phyloP scores from a whole-genome alignment of 2,329 filamentous ascomycete species.

The Aspergillus brasiliensis region DNA sequence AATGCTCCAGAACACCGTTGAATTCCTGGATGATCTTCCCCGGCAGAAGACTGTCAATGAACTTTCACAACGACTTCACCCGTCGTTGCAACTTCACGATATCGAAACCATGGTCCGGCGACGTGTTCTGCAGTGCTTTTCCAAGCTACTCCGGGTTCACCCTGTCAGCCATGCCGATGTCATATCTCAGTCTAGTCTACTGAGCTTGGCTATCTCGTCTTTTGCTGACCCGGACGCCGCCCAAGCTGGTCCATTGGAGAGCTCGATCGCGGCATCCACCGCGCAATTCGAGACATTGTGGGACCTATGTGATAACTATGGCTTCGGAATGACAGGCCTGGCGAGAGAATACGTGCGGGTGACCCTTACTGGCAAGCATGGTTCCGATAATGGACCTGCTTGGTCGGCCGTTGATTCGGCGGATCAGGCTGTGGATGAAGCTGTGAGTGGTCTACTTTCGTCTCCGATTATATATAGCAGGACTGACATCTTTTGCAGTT shows the following conservation, averaged over 20 bases:
- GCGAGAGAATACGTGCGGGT: conserved; percentile 75
- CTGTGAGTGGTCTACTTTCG: conserved; percentile 32
- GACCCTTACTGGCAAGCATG: conserved; percentile 69
- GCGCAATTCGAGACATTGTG: conserved; percentile 91
- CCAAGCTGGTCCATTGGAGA: conserved; percentile 75
- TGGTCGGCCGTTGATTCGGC: conserved; percentile 43
- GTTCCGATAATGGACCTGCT: conserved; percentile 56
- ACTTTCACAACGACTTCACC: conserved; percentile 77
- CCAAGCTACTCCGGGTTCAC: conserved; percentile 84
- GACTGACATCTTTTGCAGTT: conserved; percentile 36
- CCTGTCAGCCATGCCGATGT: conserved; percentile 82
- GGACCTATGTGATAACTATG: conserved; percentile 92
- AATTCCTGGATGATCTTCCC: conserved; percentile 83
- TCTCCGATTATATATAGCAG: neutral
- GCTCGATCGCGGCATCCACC: conserved; percentile 86
- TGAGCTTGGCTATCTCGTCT: conserved; percentile 84
- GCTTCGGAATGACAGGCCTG: conserved; percentile 88
- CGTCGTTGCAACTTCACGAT: conserved; percentile 84
- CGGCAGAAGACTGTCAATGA: conserved; percentile 85
- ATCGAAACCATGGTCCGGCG: conserved; percentile 91
- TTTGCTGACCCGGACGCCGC: conserved; percentile 86
- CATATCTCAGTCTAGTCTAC: conserved; percentile 84
- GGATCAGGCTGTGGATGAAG: conserved; percentile 45
- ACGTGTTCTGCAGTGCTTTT: conserved; percentile 91
- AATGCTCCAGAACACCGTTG: conserved; percentile 93